Evolutionary conservation across 192 early-diverging fungal genomes (phyloP), one percentile per base, ranked within the genome.

Genomic region (Backusella tarrabulga): DNA sequence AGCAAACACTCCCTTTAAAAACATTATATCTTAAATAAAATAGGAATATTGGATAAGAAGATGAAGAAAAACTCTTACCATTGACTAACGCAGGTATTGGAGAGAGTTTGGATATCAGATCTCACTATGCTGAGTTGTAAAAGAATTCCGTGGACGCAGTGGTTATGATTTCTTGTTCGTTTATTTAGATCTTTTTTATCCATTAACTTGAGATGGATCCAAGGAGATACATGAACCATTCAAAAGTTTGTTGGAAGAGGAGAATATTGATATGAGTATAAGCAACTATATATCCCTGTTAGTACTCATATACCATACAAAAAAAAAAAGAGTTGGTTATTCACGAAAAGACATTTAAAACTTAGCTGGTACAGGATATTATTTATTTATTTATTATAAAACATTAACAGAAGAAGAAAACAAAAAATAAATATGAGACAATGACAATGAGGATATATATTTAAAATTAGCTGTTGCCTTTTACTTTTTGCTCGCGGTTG

Each of bases 401-500:
- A 12, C 21, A 54, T 40, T 8, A 73, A 73, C 7, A 66, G 38
- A 63, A 50, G 14, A 38, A 17, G 35, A 21, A 34, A 9, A 19
- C 3, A 40, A 46, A 14, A 26, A 63, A 32, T 14, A 29, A 63
- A 29, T 63, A 63, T 26, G 26, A 63, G 23, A 63, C 21, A 17
- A 12, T 63, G 56, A 63, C 29, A 9, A 3, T 7, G 42, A 14
- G 42, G 42, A 44, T 44, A 26, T 63, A 14, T 9, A 26, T 23
- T 8, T 63, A 29, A 63, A 14, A 63, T 23, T 56, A 54, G 50
- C 26, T 72, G 67, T 6, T 23, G 23, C 71, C 71, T 50, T 71
- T 73, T 17, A 81, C 56, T 63, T 77, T 76, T 56, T 81, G 80
- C 29, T 81, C 80, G 17, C 80, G 71, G 1, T 82, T 50, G 52